Evolutionary conservation across 2,329 filamentous ascomycete genomes (phyloP).

Genomic region (Fusarium marasasianum): DNA sequence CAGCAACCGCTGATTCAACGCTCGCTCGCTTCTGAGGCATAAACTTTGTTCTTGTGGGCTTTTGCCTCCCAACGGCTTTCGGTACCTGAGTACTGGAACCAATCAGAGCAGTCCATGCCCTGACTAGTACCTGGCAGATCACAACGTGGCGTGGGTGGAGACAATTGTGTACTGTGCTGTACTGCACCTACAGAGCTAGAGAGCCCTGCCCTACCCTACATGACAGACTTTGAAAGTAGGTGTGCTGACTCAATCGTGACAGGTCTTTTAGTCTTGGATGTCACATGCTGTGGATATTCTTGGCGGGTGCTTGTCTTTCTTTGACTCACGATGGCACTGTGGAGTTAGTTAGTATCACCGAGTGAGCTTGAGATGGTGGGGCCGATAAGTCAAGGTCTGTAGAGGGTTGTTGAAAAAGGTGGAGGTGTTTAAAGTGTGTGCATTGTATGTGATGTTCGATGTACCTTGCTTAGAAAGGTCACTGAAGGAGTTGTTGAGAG

Average conservation of each 20-base stretch:
- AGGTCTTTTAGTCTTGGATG: not conserved
- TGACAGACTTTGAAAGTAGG: slow-evolving; percentile 1
- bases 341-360: not conserved
- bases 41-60: slow-evolving; percentile 13
- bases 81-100: slow-evolving; percentile 5
- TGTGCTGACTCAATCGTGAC: slow-evolving; percentile 6
- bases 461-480: not conserved
- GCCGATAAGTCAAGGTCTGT: not conserved
- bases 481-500: not conserved
- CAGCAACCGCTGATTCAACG: not conserved
- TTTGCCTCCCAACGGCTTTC: slow-evolving; percentile 23
- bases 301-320: not conserved
- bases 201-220: slow-evolving; percentile 22
- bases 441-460: not conserved
- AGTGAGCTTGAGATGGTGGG: not conserved
- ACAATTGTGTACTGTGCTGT: not conserved
- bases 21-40: slow-evolving; percentile 11
- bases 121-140: slow-evolving; percentile 38
- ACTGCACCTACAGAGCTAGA: not conserved
- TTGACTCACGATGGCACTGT: not conserved
- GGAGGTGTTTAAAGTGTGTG: slow-evolving; percentile 28
- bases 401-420: not conserved
- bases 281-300: slow-evolving; percentile 3
- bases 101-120: slow-evolving; percentile 23
- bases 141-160: slow-evolving; percentile 34